These are phyloP conservation scores for Arabis alpina DNA, from an alignment of 345 rosid species.

Conservation along the genomic window DNA sequence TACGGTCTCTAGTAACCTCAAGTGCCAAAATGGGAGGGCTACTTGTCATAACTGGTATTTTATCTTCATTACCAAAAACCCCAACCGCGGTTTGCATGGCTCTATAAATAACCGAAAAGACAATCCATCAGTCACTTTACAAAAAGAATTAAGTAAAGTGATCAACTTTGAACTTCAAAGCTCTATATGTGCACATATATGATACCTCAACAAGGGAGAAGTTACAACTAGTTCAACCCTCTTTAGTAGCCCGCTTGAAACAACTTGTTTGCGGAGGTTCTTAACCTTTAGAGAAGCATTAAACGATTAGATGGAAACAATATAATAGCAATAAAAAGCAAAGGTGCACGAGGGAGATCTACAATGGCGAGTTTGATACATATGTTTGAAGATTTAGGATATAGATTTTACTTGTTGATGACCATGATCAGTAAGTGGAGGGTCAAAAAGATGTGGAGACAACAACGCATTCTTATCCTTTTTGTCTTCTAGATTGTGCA, in stretches of 20 bases:
- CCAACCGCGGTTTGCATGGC: conserved; percentile 82
- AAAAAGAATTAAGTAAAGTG: background rate
- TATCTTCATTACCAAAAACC: conserved; percentile 55
- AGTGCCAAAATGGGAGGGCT: conserved; percentile 66
- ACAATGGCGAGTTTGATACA: conserved; percentile 10
- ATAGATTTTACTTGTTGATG: conserved; percentile 53
- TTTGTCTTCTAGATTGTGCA: conserved; percentile 63
- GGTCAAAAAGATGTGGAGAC: conserved; percentile 65
- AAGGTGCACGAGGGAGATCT: too few species aligned
- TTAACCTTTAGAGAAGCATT: conserved; percentile 37
- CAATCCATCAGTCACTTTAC: background rate
- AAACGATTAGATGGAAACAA: background rate
- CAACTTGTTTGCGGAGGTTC: conserved; percentile 38
- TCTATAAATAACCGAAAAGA: conserved; percentile 39
- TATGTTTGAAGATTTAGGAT: background rate
- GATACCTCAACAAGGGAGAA: conserved; percentile 46
- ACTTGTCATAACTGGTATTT: conserved; percentile 25
- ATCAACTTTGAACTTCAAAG: background rate
- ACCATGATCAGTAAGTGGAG: conserved; percentile 62
- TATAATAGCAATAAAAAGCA: background rate
- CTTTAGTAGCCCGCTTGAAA: conserved; percentile 39
- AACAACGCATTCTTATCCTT: conserved; percentile 48
- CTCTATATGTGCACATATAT: conserved; percentile 4
- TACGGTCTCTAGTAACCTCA: conserved; percentile 77
- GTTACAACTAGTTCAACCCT: conserved; percentile 44